phyloP scores from a whole-genome alignment of 2,329 filamentous ascomycete species.

The Colletotrichum euphorbiae region DNA sequence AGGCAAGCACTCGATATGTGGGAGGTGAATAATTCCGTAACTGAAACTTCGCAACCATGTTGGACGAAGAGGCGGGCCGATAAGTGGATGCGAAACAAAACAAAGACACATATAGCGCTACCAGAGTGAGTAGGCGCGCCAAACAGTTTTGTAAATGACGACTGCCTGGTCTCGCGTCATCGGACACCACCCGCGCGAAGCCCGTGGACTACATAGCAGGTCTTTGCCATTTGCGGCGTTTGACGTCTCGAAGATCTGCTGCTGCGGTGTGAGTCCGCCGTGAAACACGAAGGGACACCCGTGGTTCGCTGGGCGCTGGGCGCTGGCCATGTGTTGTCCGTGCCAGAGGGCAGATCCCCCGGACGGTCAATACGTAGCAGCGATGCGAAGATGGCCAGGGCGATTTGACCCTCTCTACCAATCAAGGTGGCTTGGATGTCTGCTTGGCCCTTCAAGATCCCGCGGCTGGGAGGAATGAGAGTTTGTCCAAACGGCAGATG shows the following conservation, averaged over 20 bases:
- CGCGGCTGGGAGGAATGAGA: neutral
- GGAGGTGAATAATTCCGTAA: constrained; percentile 32
- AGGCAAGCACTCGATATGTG: constrained; percentile 34
- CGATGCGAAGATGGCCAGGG: neutral
- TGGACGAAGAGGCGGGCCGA: constrained; percentile 4
- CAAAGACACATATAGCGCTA: neutral
- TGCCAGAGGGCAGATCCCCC: constrained; percentile 25
- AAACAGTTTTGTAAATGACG: constrained; percentile 25
- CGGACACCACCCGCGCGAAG: constrained; percentile 21
- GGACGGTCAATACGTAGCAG: constrained; percentile 16
- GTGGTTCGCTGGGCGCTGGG: constrained; percentile 31
- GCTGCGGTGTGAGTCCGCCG: constrained; percentile 10
- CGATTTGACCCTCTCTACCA: constrained; percentile 29
- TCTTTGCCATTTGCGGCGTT: constrained; percentile 33
- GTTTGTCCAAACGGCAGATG: constrained; percentile 1
- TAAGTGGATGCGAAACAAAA: constrained; percentile 3
- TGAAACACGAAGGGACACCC: constrained; percentile 37
- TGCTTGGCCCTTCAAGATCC: constrained; percentile 4
- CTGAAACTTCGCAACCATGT: constrained; percentile 37
- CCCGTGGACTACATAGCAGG: constrained; percentile 3
- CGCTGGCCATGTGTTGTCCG: constrained; percentile 26
- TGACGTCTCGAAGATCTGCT: constrained; percentile 35
- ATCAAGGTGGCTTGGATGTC: constrained; percentile 12
- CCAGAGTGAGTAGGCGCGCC: neutral
- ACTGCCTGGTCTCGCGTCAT: constrained; percentile 9